Evolutionary conservation across 176 grass and related monocot genomes (phyloP), one percentile per base, ranked within the genome.

Genomic region (Cenchrus purpureus): DNA sequence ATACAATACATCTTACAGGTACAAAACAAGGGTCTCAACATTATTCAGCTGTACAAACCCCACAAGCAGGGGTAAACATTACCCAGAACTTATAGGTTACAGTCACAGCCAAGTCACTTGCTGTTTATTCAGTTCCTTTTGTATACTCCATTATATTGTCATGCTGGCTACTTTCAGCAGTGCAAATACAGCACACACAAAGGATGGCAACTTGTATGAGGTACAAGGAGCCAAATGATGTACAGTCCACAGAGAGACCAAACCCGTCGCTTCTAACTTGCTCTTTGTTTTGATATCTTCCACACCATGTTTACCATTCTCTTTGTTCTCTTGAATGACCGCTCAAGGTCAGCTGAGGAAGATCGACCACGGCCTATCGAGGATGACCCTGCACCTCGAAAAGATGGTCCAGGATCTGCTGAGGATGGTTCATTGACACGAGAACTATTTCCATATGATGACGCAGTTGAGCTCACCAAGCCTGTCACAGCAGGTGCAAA

Each of bases 281-380:
- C 52, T 20, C 10, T 46, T 50, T 20, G 63, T 54, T 80, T 53
- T 13, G 48, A 40, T 19, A 75, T 74, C 59, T 71, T 86, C 83
- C 88, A 83, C 57, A 78, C 66, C 79, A 90, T 82, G 37, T 78
- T 86, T 42, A 40, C 65, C 17, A 40, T 65, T 61, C 73, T 77
- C 73, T 59, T 78, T 29, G 79, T 74, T 46, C 74, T 45, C 72
- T 58, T 86, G 45, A 76, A 78, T 64, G 65, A 86, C 31, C 28
- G 48, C 14, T 61, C 44, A 70, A 44, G n/a, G 15, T 62, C 77
- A 63, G 53, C 45, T 37, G 34, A 46, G 68, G 85, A 81, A 65
- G 77, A 48, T 56, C 9, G 45, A 7, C 48, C n/a, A 56, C 22
- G n/a, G 46, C 46, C 6, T 43, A 14, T 42, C 1, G 15, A 79